Base-by-base conservation (phyloP, 2,329 filamentous ascomycete genomes). In the Epicoccum sorghinum region DNA sequence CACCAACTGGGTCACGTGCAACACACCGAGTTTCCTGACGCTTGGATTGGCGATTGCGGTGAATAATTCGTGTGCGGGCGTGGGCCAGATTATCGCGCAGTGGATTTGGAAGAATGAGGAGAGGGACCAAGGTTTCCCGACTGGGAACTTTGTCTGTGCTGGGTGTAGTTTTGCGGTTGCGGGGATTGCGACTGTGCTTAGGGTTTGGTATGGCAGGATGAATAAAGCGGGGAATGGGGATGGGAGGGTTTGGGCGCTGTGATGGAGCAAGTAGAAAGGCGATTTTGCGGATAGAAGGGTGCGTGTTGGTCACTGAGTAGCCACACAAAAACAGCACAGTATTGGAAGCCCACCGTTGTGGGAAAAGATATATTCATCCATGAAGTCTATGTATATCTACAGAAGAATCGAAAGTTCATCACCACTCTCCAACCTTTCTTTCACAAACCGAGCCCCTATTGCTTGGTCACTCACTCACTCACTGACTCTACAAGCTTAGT, bases 81-180 rank as follows among this genome's bases (percentile, higher is more conserved):
- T 77, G 6, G 69, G 71, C 3, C 72, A 75, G 55, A 74, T 77
- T 13, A 73, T 77, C 22, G 69, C 73, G 1, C 72, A 76, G 55
- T 77, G 74, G 75, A 77, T 77, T 10, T 77, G 75, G 74, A 71
- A 64, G 27, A 59, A 64, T 5, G 55, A 49, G 3, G 71, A 76
- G 50, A 64, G 64, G 4, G 29, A 36, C 0, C 33, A 39, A 2
- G 74, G 74, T 0, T 77, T 73, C 55, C 75, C 74, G 1, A 77
- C 75, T 0, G 74, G 75, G 0, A 77, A 77, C 29, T 73, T 77
- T 49, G 71, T 73, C 2, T 78, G 77, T 55, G 74, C 75, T 1
- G 70, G 65, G 2, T 76, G 71, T 42, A 74, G 70, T 35, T 77
- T 77, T 52, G 49, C 59, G 1, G 69, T 69, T 2, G 67, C 64